Evolutionary conservation across 2,329 filamentous ascomycete genomes (phyloP).

Genomic region (Xylaria sp.): DNA sequence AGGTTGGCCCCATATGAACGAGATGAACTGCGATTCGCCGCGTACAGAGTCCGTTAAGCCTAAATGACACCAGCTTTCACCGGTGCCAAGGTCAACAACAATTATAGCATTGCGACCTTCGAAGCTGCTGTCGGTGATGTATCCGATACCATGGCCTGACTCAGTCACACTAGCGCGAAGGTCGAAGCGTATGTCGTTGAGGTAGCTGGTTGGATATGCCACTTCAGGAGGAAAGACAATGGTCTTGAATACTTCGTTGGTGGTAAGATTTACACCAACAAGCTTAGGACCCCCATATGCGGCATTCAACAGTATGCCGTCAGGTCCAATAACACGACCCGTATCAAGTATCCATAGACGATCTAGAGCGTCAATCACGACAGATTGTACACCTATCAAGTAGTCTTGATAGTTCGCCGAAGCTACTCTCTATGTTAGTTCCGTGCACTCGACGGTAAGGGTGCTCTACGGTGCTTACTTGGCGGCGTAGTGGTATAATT

Average conservation of each 20-base stretch:
- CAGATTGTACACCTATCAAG: slow-evolving; percentile 62
- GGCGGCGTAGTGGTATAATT: slow-evolving; percentile 61
- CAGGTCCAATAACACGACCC: slow-evolving; percentile 51
- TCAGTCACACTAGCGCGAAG: slow-evolving; percentile 55
- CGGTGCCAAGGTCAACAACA: slow-evolving; percentile 60
- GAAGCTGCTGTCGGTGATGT: slow-evolving; percentile 62
- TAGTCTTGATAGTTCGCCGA: slow-evolving; percentile 60
- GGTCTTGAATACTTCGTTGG: slow-evolving; percentile 59
- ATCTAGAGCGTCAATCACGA: slow-evolving; percentile 62
- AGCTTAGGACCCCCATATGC: slow-evolving; percentile 62
- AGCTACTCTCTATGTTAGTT: slow-evolving; percentile 35
- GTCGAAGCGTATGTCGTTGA: slow-evolving; percentile 66
- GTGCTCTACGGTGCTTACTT: slow-evolving; percentile 37
- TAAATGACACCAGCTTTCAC: slow-evolving; percentile 62
- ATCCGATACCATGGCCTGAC: slow-evolving; percentile 59
- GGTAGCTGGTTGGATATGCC: slow-evolving; percentile 60
- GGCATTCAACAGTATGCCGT: slow-evolving; percentile 58
- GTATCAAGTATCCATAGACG: slow-evolving; percentile 66
- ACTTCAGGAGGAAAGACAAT: slow-evolving; percentile 60
- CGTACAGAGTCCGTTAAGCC: slow-evolving; percentile 55
- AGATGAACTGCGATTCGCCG: slow-evolving; percentile 57
- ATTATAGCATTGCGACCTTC: slow-evolving; percentile 63
- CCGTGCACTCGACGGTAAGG: too few relatives aligned
- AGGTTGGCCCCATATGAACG: slow-evolving; percentile 60
- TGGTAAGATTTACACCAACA: slow-evolving; percentile 58